Percentiles rank a stretch among this genome's conserved stretches.
phyloP scores from a whole-genome alignment of 1,139 yeast genomes.

The Saccharomycopsis phalli region DNA sequence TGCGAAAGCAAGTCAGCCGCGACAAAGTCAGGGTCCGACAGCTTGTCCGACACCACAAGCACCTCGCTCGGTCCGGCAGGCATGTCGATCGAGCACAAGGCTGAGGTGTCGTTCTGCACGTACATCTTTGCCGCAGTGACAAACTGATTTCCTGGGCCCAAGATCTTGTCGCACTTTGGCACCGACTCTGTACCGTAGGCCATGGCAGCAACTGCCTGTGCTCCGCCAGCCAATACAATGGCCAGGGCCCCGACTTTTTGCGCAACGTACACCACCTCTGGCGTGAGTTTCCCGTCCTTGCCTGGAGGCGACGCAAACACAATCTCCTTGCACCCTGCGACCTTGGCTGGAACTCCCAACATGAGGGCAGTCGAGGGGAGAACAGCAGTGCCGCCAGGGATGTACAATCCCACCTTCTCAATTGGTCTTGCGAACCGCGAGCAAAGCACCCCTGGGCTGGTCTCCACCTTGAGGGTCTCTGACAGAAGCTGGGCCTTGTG shows the following conservation, averaged over 20 bases:
- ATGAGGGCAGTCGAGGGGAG: slow-evolving; percentile 95
- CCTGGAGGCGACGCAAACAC: slow-evolving; percentile 98
- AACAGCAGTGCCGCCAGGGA: slow-evolving; percentile 98
- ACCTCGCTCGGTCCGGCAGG: slow-evolving; percentile 99
- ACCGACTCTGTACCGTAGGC: slow-evolving; percentile 94
- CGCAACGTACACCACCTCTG: slow-evolving; percentile 97
- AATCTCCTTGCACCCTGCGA: slow-evolving; percentile 93
- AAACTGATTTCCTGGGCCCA: slow-evolving; percentile 98
- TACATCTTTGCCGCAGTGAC: slow-evolving; percentile 99
- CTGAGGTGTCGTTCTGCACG: slow-evolving; percentile 91
- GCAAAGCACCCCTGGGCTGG: slow-evolving; percentile 88
- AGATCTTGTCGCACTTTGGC: slow-evolving; percentile 89
- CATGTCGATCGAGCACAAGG: slow-evolving; percentile 94
- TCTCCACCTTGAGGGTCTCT: slow-evolving; percentile 75
- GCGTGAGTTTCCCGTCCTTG: slow-evolving; percentile 83
- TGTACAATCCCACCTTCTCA: slow-evolving; percentile 87
- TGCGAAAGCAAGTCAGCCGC: slow-evolving; percentile 93
- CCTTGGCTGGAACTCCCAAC: slow-evolving; percentile 99
- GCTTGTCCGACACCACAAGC: slow-evolving; percentile 77
- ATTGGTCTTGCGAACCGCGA: slow-evolving; percentile 93
- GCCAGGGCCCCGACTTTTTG: slow-evolving; percentile 87
- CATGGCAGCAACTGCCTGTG: slow-evolving; percentile 98
- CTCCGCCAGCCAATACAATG: slow-evolving; percentile 96
- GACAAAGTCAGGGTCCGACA: slow-evolving; percentile 89
- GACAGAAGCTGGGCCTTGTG: slow-evolving; percentile 83